Conservation (phyloP, 2,329 filamentous ascomycete genomes). For the Monilinia laxa region DNA sequence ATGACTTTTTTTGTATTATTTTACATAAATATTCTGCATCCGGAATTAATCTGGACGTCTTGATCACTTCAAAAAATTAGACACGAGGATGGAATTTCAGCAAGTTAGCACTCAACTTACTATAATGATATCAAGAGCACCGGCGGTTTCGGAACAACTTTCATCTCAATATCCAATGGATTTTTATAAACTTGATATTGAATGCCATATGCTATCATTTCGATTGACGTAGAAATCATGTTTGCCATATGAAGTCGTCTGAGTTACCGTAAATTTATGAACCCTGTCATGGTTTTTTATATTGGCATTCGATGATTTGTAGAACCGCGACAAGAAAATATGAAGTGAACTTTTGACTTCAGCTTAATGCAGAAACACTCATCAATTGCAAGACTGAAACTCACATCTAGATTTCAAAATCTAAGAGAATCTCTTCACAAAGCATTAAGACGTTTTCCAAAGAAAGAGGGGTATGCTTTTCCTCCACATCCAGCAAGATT, state of each 20-base stretch:
- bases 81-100: constrained; percentile 16
- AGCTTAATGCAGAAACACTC: constrained; percentile 12
- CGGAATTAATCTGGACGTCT: constrained; percentile 21
- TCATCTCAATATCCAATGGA: not conserved
- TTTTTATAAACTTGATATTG: not conserved
- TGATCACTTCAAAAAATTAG: constrained; percentile 21
- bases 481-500: constrained; percentile 19
- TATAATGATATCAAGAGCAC: constrained; percentile 4
- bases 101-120: constrained; percentile 4
- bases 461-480: not conserved
- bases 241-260: not conserved
- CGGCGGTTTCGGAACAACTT: not conserved
- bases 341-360: constrained; percentile 1
- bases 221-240: constrained; percentile 7
- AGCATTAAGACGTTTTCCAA: not conserved
- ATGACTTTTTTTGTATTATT: constrained; percentile 26
- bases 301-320: not conserved
- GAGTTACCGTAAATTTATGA: constrained; percentile 15
- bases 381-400: constrained; percentile 1
- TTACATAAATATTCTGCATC: constrained; percentile 23
- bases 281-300: constrained; percentile 3
- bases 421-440: not conserved
- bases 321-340: constrained; percentile 5
- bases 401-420: constrained; percentile 10
- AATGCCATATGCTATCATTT: not conserved